Evolutionary conservation across 805 yeast species (phyloP).

Genomic region (Teunomyces aglyptinius): DNA sequence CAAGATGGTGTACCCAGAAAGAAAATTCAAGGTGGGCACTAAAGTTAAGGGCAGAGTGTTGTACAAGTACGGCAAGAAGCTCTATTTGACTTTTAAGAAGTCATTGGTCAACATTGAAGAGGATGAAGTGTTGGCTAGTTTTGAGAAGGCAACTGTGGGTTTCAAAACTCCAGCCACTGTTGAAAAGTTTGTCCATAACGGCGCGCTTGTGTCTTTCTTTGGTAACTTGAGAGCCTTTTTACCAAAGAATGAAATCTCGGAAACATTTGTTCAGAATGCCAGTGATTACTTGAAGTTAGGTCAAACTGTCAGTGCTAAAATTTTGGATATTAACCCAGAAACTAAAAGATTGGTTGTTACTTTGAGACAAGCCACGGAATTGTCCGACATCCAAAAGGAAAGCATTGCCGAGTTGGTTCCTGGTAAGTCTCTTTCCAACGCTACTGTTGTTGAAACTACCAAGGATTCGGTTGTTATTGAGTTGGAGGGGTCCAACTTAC

Average conservation of each 20-base stretch:
- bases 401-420: slow-evolving; percentile 47
- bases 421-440: slow-evolving; percentile 64
- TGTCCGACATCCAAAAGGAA: slow-evolving; percentile 46
- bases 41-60: slow-evolving; percentile 76
- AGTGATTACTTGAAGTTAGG: slow-evolving; percentile 77
- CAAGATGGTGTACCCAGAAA: slow-evolving; percentile 82
- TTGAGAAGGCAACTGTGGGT: slow-evolving; percentile 42
- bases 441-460: slow-evolving; percentile 66
- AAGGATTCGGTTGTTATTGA: slow-evolving; percentile 71
- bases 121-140: slow-evolving; percentile 45
- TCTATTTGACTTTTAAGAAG: slow-evolving; percentile 76
- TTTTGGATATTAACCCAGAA: slow-evolving; percentile 53
- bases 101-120: slow-evolving; percentile 69
- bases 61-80: slow-evolving; percentile 45
- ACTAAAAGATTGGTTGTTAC: slow-evolving; percentile 65
- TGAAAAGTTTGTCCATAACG: slow-evolving; percentile 65
- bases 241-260: slow-evolving; percentile 87
- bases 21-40: slow-evolving; percentile 83
- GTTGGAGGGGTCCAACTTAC: slow-evolving; percentile 43
- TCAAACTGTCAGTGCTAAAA: slow-evolving; percentile 74
- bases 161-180: slow-evolving; percentile 71
- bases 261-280: slow-evolving; percentile 76
- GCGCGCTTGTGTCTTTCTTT: slow-evolving; percentile 82
- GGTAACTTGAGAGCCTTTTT: slow-evolving; percentile 75
- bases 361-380: slow-evolving; percentile 61